phyloP scores from a whole-genome alignment of 441 rosid genomes.

The Biscutella laevigata region DNA sequence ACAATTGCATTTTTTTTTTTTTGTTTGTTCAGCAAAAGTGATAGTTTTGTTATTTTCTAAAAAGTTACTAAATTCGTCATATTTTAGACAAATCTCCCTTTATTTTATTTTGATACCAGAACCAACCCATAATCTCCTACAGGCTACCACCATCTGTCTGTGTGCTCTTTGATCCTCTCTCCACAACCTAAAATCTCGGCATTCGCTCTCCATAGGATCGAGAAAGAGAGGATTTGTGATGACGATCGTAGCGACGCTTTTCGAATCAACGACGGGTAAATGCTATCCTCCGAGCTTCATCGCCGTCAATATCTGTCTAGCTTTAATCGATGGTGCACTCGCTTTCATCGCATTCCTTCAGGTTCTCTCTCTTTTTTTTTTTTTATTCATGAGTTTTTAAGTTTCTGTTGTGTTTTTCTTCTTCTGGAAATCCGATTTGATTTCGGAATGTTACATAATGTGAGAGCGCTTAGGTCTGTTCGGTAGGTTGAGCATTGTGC shows the following conservation, averaged over 20 bases:
- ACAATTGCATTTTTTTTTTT: too few species aligned
- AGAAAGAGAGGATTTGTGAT: background rate
- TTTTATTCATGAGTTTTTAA: too few species aligned
- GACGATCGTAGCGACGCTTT: background rate
- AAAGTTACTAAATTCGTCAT: too few species aligned
- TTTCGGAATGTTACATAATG: background rate
- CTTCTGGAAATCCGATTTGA: too few species aligned
- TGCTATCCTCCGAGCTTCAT: constrained; percentile 29
- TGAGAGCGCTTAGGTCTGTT: background rate
- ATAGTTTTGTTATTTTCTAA: too few species aligned
- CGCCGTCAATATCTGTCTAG: constrained; percentile 29
- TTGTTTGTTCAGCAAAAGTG: too few species aligned
- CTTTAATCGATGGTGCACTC: constrained; percentile 31
- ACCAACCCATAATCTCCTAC: too few species aligned
- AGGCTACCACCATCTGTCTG: too few species aligned
- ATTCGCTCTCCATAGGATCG: constrained; percentile 17
- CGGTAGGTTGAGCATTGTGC: constrained; percentile 10
- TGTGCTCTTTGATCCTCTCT: background rate
- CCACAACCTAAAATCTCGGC: constrained; percentile 17
- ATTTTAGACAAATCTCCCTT: too few species aligned
- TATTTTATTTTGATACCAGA: too few species aligned
- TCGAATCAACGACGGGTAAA: constrained; percentile 1
- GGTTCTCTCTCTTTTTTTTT: constrained; percentile 9
- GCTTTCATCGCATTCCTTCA: constrained; percentile 37
- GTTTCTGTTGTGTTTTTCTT: too few species aligned